A percentile compares a stretch with the other conserved stretches of the same genome.
Evolutionary conservation across 192 early-diverging fungal species (phyloP).

Genomic region (Thamnidium elegans): DNA sequence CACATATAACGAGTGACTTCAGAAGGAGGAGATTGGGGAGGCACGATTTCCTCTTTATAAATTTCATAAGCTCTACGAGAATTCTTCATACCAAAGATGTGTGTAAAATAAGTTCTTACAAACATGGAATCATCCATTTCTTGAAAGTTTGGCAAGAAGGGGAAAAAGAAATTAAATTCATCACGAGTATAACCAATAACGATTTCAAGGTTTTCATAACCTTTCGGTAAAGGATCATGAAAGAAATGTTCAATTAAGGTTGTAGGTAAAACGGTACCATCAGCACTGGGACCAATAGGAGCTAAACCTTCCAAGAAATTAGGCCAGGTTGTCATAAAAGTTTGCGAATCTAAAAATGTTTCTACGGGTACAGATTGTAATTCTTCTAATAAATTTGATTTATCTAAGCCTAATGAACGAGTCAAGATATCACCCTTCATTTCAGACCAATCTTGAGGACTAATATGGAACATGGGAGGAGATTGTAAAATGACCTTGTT

Average conservation of each 20-base stretch:
- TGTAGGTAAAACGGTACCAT: background rate
- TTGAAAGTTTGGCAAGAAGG: constrained; percentile 23
- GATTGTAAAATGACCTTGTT: constrained; percentile 36
- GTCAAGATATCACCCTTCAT: constrained; percentile 20
- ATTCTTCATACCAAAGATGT: constrained; percentile 28
- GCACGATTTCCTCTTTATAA: constrained; percentile 18
- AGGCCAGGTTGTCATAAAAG: constrained; percentile 29
- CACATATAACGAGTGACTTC: constrained; percentile 23
- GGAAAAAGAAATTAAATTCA: constrained; percentile 31
- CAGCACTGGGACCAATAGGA: constrained; percentile 22
- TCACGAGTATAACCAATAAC: constrained; percentile 29
- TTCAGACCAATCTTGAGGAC: constrained; percentile 25
- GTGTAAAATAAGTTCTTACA: constrained; percentile 28
- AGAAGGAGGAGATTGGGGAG: constrained; percentile 7
- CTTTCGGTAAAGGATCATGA: constrained; percentile 9
- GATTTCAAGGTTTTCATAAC: constrained; percentile 8
- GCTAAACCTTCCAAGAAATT: constrained; percentile 30
- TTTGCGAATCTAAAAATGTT: constrained; percentile 21
- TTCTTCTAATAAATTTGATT: background rate
- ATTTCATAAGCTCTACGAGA: constrained; percentile 22
- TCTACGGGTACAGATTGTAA: constrained; percentile 6
- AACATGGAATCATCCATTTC: constrained; percentile 20
- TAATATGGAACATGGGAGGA: constrained; percentile 27
- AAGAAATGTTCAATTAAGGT: constrained; percentile 18
- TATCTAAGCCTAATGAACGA: constrained; percentile 15